Base-by-base conservation (phyloP, 1,284 basidiomycete genomes). In the Rhodotorula mucilaginosa region DNA sequence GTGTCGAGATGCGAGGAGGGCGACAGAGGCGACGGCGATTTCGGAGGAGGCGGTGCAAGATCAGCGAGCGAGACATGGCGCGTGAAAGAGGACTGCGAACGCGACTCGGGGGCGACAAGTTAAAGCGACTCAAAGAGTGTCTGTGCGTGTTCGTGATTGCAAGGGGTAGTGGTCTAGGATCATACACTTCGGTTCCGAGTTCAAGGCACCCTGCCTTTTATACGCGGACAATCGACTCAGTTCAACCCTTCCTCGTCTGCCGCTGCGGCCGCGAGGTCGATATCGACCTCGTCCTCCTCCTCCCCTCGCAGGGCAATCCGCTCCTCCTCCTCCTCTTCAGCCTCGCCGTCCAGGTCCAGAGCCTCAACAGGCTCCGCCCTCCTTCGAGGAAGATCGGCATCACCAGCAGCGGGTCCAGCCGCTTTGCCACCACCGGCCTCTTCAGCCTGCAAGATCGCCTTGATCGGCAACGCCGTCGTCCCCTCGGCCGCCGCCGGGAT, bases 401-500 rank as follows among this genome's bases (percentile, higher is more conserved):
- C 34, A 1, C 3, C 26, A 16, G 2, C 60, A 13, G n/a, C 56
- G 12, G 39, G 44, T 5, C 49, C 48, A 54, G 58, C 67, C 18
- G 61, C 61, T 34, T 19, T 49, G 1, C 67, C 67, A 0, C 67
- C 67, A 2, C 64, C 65, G 13, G 26, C 66, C 46, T 65, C 66
- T 57, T 65, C 66, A 7, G n/a, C 60, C 46, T 61, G 59, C 64
- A 60, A 64, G 57, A 65, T 67, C 48, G 67, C 67, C 51, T 39
- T 23, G n/a, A 66, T 49, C 34, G 68, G 68, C 34, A 67, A 29
- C 44, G 44, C 58, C 29, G 31, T 64, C 67, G 67, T 74, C 54
- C 61, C 69, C 48, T 70, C 72, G 0, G 71, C 68, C n/a, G 68
- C 71, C 3, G 49, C 65, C 2, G 71, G 71, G 21, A 73, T 65